Evolutionary conservation across 2,329 filamentous ascomycete genomes (phyloP), one percentile per base, ranked within the genome.

Genomic region (Fusarium sp.): DNA sequence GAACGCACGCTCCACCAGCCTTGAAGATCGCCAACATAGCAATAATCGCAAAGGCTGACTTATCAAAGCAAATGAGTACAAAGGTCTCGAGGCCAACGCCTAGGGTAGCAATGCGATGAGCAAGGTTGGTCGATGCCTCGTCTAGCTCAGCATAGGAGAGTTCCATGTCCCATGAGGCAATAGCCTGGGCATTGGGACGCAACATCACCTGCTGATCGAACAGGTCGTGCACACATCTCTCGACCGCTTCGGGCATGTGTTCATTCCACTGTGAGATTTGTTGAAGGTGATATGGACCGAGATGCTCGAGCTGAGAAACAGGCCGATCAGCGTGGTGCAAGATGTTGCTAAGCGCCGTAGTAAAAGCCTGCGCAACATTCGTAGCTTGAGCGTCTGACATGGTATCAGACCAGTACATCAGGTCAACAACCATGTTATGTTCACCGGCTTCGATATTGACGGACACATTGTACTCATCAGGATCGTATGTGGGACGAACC

Each of bases 321-420:
- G 62, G 51, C 6, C 28, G 2, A n/a, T 74, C 7, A 39, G 21
- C 46, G 2, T 65, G 37, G 25, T 68, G 60, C 0, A 74, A 50
- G 9, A 74, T 50, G 25, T 73, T 74, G n/a, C 65, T 61, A 2
- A 74, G 72, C 10, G 63, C 57, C 2, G 61, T 56, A 6, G 62
- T 66, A 25, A 75, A 70, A 1, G 65, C 56, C 30, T 54, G 61
- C 4, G 67, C 67, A 21, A 73, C 65, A 50, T 73, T 73, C 14
- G 34, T 7, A 10, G 70, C 70, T 7, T 73, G 70, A 0, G 65
- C 48, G 10, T 71, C 44, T 11, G 70, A 73, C 16, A 73, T 30
- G 0, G 58, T 69, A 34, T 73, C 70, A 0, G 70, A 69, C 70
- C 70, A 73, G 50, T 73, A 73, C 70, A 73, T 73, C n/a, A 73